Conservation (phyloP, 1,284 basidiomycete genomes). For the Lignosus rhinocerotis region DNA sequence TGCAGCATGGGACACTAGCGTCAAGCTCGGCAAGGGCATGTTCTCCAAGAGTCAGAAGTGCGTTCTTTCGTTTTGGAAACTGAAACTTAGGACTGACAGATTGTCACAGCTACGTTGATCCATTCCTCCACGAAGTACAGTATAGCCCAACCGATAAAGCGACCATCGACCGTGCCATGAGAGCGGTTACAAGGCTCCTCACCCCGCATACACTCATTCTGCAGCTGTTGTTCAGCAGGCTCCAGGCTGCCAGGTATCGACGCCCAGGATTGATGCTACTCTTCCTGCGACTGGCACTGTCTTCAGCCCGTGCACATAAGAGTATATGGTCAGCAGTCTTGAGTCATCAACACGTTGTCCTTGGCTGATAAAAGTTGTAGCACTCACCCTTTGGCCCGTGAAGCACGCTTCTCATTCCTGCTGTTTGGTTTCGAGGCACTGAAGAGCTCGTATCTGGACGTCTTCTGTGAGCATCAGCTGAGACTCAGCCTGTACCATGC, state of each 20-base stretch:
- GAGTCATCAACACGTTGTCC: neutral
- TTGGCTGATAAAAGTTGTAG: conserved; percentile 41
- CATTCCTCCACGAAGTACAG: conserved; percentile 84
- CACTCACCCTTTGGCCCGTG: conserved; percentile 89
- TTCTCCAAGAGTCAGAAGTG: conserved; percentile 84
- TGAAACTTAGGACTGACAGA: neutral
- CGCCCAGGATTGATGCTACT: conserved; percentile 85
- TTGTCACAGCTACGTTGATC: conserved; percentile 74
- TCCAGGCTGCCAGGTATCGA: conserved; percentile 92
- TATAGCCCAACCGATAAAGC: conserved; percentile 93
- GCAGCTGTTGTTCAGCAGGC: conserved; percentile 89
- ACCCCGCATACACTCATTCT: conserved; percentile 85
- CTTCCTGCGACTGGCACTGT: conserved; percentile 82
- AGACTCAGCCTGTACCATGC: conserved; percentile 78
- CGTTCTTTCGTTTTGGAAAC: conserved; percentile 29
- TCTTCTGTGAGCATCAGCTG: conserved; percentile 77
- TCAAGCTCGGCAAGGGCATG: conserved; percentile 76
- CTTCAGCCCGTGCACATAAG: conserved; percentile 68
- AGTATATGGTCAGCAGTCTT: conserved; percentile 63
- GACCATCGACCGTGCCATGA: conserved; percentile 73
- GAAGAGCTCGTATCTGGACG: conserved; percentile 86
- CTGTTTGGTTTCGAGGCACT: conserved; percentile 93
- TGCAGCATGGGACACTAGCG: conserved; percentile 85
- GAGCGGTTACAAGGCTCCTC: conserved; percentile 74
- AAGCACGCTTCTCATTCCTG: conserved; percentile 86